phyloP scores from a whole-genome alignment of 345 rosid species.

The Salix purpurea region DNA sequence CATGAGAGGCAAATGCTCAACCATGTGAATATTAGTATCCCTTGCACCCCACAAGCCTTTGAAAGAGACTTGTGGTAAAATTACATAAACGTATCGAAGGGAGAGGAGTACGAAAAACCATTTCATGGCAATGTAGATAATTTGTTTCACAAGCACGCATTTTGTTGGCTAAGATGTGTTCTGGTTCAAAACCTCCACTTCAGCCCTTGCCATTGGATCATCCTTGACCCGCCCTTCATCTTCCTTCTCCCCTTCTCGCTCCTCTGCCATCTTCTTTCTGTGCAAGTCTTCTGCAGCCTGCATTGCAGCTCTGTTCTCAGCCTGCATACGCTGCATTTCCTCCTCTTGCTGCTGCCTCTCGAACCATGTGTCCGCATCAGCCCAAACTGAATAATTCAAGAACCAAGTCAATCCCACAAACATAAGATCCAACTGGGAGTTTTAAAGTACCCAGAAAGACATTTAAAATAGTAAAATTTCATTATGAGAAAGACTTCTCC shows the following conservation, averaged over 20 bases:
- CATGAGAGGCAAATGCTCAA: background rate
- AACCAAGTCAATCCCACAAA: slow-evolving; percentile 1
- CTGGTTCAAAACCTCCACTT: slow-evolving; percentile 53
- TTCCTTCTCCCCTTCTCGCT: slow-evolving; percentile 85
- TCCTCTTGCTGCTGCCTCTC: slow-evolving; percentile 91
- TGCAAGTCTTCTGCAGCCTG: slow-evolving; percentile 86
- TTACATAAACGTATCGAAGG: background rate
- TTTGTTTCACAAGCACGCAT: background rate
- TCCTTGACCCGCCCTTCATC: slow-evolving; percentile 58
- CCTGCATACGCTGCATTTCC: slow-evolving; percentile 74
- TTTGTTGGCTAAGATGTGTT: slow-evolving; percentile 17
- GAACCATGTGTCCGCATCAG: slow-evolving; percentile 98
- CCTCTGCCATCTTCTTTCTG: slow-evolving; percentile 79
- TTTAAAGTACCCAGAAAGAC: no score
- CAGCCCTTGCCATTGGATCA: slow-evolving; percentile 82
- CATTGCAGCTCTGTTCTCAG: slow-evolving; percentile 80
- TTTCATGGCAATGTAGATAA: background rate
- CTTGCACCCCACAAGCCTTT: background rate
- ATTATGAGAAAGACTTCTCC: background rate
- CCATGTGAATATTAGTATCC: background rate
- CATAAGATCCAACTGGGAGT: background rate
- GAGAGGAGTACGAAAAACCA: background rate
- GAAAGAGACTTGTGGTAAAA: background rate
- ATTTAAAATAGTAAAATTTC: no score
- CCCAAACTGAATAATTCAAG: slow-evolving; percentile 67